phyloP scores from a whole-genome alignment of 2,329 filamentous ascomycete genomes.

The Mariannaea sp. region DNA sequence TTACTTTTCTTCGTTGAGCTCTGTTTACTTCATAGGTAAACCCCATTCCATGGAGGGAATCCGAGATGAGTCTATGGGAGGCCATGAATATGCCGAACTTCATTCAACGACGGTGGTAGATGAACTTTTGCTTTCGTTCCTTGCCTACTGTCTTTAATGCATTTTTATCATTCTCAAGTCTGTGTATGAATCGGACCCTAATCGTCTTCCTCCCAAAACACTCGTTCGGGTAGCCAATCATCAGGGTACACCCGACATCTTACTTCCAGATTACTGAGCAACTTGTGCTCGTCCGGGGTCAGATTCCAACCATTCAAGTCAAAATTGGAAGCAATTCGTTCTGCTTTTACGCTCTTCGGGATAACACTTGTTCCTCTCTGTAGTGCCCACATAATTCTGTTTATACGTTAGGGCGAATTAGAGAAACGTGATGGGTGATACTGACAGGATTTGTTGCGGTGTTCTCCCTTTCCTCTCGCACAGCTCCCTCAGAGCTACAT shows the following conservation, averaged over 20 bases:
- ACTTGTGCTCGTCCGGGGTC: conserved; percentile 4
- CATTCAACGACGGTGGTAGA: no score
- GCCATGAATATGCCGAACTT: no score
- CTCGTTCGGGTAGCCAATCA: conserved; percentile 18
- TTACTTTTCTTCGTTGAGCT: no score
- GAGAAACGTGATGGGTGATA: background rate
- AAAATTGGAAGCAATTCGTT: conserved; percentile 17
- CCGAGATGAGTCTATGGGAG: no score
- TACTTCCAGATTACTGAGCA: conserved; percentile 11
- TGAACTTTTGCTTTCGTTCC: no score
- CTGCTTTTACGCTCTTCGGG: conserved; percentile 15
- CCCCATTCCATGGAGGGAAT: no score
- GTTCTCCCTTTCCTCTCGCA: conserved; percentile 14
- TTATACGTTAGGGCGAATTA: background rate
- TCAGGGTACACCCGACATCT: conserved; percentile 15
- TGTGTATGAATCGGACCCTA: no score
- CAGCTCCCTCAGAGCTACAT: conserved; percentile 2
- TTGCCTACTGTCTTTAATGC: no score
- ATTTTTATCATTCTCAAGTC: no score
- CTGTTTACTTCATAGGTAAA: no score
- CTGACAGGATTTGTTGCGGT: conserved; percentile 15
- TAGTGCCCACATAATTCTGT: conserved; percentile 19
- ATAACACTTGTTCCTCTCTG: conserved; percentile 17
- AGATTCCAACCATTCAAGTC: conserved; percentile 17
- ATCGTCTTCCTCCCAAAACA: conserved; percentile 20